Percentiles rank a stretch among this genome's conserved stretches.
phyloP scores from a whole-genome alignment of 257 asterid genomes.

The Solanum tarijense region DNA sequence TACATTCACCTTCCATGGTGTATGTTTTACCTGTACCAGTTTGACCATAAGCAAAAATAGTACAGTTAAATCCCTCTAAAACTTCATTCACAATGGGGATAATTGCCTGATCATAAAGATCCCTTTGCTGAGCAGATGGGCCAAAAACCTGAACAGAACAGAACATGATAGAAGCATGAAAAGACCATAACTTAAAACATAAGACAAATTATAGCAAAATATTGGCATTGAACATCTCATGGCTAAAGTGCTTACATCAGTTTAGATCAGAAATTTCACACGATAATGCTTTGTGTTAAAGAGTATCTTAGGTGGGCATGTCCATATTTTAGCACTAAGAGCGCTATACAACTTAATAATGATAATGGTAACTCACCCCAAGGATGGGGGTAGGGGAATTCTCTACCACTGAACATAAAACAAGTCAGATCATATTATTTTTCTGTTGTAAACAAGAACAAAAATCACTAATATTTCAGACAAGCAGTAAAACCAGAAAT shows the following conservation, averaged over 20 bases:
- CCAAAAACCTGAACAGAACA: constrained; percentile 57
- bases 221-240: neutral
- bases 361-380: neutral
- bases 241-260: neutral
- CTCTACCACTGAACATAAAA: neutral
- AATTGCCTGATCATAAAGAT: constrained; percentile 74
- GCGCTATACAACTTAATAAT: neutral
- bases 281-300: neutral
- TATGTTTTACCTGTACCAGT: constrained; percentile 91
- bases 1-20: constrained; percentile 91
- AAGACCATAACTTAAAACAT: neutral
- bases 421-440: neutral
- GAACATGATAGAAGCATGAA: neutral
- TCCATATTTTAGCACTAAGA: neutral
- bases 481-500: neutral
- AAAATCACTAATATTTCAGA: neutral
- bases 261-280: neutral
- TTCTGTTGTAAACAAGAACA: neutral
- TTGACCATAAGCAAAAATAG: constrained; percentile 85
- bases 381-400: neutral
- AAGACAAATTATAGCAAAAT: neutral
- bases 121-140: constrained; percentile 70
- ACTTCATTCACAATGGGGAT: constrained; percentile 79
- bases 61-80: constrained; percentile 81
- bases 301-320: neutral